These are phyloP conservation scores for Trichophyton simii DNA, from an alignment of 2,329 filamentous ascomycete genomes.

Conservation along the genomic window DNA sequence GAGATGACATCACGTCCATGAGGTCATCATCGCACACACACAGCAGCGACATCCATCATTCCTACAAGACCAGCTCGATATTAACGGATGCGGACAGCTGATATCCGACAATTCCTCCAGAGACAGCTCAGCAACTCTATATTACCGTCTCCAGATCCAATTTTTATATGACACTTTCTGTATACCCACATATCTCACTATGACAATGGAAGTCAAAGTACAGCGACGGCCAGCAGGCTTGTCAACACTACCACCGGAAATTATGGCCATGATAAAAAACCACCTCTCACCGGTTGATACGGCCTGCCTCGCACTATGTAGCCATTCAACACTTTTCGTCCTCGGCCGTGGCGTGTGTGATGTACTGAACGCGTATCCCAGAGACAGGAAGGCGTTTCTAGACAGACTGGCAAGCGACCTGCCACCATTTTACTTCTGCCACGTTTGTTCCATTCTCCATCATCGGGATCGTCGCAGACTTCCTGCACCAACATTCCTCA, in stretches of 20 bases:
- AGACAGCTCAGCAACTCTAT: background rate
- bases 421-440: background rate
- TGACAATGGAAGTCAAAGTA: background rate
- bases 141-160: background rate
- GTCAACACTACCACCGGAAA: background rate
- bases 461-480: background rate
- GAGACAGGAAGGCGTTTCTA: background rate
- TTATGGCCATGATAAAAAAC: no score
- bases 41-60: no score
- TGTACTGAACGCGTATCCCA: background rate
- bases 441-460: background rate
- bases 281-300: no score
- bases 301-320: no score
- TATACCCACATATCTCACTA: background rate
- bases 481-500: background rate
- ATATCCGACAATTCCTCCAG: no score
- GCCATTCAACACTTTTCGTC: no score
- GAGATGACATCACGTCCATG: background rate
- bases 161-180: background rate
- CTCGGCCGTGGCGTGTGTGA: background rate
- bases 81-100: no score
- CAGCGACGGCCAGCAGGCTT: background rate
- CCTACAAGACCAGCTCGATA: no score
- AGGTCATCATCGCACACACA: no score
- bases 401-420: background rate